Percentiles rank a stretch among this genome's conserved stretches.
Conservation (phyloP, 345 rosid genomes). For the Aegle marmelos region DNA sequence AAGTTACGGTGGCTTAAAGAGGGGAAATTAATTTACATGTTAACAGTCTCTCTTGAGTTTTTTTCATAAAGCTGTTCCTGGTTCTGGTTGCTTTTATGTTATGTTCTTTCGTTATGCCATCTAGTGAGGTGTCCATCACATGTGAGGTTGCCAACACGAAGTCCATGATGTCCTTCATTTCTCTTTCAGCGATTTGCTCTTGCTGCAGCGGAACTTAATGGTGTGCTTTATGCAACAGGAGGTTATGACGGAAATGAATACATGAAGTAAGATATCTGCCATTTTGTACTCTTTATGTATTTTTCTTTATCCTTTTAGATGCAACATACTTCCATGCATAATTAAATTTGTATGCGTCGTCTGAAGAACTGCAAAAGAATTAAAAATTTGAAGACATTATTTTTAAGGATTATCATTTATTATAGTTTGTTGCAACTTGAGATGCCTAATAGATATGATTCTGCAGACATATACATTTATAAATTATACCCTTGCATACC, state of each 20-base stretch:
- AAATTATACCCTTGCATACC: neutral
- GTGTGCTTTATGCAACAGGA: slow-evolving; percentile 69
- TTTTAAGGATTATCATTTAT: neutral
- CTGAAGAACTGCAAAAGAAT: neutral
- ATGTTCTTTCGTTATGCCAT: neutral
- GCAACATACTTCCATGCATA: neutral
- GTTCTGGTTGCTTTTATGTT: neutral
- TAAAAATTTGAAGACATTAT: neutral
- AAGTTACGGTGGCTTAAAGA: neutral
- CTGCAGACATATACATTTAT: neutral
- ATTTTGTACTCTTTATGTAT: neutral
- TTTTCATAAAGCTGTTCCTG: neutral
- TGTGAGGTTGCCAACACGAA: neutral
- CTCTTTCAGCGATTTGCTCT: slow-evolving; percentile 63
- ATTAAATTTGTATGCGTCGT: neutral
- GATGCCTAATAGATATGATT: neutral
- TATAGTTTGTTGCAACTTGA: neutral
- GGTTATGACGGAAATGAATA: slow-evolving; percentile 57
- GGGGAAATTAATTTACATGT: neutral
- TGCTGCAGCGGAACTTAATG: slow-evolving; percentile 63
- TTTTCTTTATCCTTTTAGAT: neutral
- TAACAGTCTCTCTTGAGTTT: neutral
- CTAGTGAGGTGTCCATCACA: neutral
- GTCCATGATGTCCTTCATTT: slow-evolving; percentile 13
- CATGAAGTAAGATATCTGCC: slow-evolving; percentile 46